A percentile compares a stretch with the other conserved stretches of the same genome.
These are phyloP conservation scores for Candida namnaoensis DNA, from an alignment of 805 yeast species.

Conservation along the genomic window DNA sequence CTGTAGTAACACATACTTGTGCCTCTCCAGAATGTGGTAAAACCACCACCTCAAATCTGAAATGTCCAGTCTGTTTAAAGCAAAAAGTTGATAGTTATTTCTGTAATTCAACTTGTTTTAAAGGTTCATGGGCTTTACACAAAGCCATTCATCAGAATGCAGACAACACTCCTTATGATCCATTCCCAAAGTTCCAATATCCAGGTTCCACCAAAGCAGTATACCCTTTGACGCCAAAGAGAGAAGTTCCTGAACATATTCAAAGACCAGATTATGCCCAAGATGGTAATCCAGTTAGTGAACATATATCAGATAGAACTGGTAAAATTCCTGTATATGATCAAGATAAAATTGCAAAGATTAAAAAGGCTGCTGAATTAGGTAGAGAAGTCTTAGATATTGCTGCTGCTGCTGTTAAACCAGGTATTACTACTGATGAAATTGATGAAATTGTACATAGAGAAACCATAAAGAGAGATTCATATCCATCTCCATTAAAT, in stretches of 20 bases:
- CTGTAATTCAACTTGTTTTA: constrained; percentile 81
- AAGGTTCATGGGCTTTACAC: constrained; percentile 62
- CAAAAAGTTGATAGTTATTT: constrained; percentile 52
- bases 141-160: constrained; percentile 65
- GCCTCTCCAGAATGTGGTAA: constrained; percentile 83
- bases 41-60: constrained; percentile 61
- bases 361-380: constrained; percentile 64
- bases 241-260: constrained; percentile 65
- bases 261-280: constrained; percentile 76
- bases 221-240: constrained; percentile 73
- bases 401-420: constrained; percentile 75
- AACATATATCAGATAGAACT: constrained; percentile 62
- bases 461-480: constrained; percentile 81
- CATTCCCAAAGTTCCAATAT: constrained; percentile 73
- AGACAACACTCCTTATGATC: constrained; percentile 62
- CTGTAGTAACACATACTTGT: constrained; percentile 28
- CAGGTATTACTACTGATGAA: constrained; percentile 92
- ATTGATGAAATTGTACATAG: constrained; percentile 79
- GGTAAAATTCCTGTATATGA: constrained; percentile 55
- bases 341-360: constrained; percentile 62
- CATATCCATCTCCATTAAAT: constrained; percentile 92
- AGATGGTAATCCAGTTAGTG: constrained; percentile 72
- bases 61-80: constrained; percentile 90
- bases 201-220: constrained; percentile 69
- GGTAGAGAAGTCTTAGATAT: constrained; percentile 87